Base-by-base conservation (phyloP, 208 protist genomes). In the Endotrypanum monterogeii region DNA sequence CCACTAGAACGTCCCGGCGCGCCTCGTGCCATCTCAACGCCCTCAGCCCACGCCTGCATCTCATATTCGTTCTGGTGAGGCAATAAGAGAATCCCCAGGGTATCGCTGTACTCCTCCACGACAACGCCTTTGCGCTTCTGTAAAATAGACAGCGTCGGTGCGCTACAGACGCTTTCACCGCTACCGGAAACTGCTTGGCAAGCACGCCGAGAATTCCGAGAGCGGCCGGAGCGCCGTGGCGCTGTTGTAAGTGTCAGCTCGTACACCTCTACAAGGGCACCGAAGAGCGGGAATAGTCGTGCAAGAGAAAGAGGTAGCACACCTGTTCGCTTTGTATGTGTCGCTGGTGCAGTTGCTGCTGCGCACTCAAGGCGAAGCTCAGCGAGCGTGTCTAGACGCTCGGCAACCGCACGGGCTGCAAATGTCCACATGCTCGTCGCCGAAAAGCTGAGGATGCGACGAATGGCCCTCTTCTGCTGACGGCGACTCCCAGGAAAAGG, bases 271-370 rank as follows among this genome's bases (percentile, higher is more conserved):
- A 82, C 83, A 20, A 62, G 7, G 0, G 81, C 65, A 3, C 85
- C 85, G 41, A 89, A 87, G 4, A 87, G 61, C 9, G 85, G 82
- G 46, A 88, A 89, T 28, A 62, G 41, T 3, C 85, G 82, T 8
- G 85, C 82, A 32, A 86, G 51, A 56, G 76, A 54, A 30, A 77
- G 66, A n/a, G 72, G 82, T 50, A 76, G 66, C 69, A 58, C 68
- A 44, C 68, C 57, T 16, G 25, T 67, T 16, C 68, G 51, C 4
- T 18, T 25, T 20, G 60, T 35, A 0, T 3, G 14, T 8, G 28
- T 55, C 44, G 58, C 67, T 18, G 18, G 30, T 20, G 30, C 41
- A 25, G 51, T 23, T 20, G 67, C 37, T 4, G 14, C 39, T 6
- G 39, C n/a, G 60, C 71, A 73, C 35, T 58, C 50, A 6, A 25